Percentiles rank a stretch among this genome's conserved stretches.
Conservation (phyloP, 768 basidiomycete genomes). For the Sistotremastrum suecicum region DNA sequence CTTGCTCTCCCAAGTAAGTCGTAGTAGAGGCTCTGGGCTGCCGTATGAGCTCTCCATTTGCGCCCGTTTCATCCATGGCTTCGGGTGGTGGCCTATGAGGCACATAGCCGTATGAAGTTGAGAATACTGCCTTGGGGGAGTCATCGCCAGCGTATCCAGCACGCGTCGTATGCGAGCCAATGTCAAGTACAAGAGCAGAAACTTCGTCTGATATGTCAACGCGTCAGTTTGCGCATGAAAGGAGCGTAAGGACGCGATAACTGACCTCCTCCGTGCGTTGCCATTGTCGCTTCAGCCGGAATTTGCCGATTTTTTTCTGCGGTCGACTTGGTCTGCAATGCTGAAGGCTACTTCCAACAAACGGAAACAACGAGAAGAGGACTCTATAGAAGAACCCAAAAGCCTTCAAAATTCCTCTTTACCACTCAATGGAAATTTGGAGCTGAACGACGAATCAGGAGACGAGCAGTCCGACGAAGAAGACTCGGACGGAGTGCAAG, state of each 20-base stretch:
- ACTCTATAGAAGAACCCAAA: too few relatives aligned
- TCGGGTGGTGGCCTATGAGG: constrained; percentile 15
- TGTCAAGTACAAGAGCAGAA: constrained; percentile 91
- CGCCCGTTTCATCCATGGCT: constrained; percentile 27
- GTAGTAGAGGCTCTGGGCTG: constrained; percentile 35
- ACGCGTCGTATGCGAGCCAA: constrained; percentile 79
- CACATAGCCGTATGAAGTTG: constrained; percentile 77
- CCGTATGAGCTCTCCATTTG: constrained; percentile 12
- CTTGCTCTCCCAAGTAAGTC: constrained; percentile 74
- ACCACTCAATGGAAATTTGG: constrained; percentile 16
- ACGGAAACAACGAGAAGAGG: background rate
- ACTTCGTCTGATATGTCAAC: constrained; percentile 60
- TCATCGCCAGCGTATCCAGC: constrained; percentile 98
- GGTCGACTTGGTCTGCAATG: background rate
- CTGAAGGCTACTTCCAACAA: constrained; percentile 21
- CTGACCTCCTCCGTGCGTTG: constrained; percentile 66
- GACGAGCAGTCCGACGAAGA: constrained; percentile 23
- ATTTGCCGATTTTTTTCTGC: constrained; percentile 5
- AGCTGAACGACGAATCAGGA: constrained; percentile 29
- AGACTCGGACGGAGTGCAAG: constrained; percentile 20
- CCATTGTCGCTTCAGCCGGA: constrained; percentile 20
- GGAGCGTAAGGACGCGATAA: background rate
- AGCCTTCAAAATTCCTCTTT: too few relatives aligned
- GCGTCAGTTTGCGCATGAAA: background rate
- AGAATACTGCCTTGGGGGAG: constrained; percentile 81